phyloP scores from a whole-genome alignment of 2,329 filamentous ascomycete species.

The Fonsecaea erecta region DNA sequence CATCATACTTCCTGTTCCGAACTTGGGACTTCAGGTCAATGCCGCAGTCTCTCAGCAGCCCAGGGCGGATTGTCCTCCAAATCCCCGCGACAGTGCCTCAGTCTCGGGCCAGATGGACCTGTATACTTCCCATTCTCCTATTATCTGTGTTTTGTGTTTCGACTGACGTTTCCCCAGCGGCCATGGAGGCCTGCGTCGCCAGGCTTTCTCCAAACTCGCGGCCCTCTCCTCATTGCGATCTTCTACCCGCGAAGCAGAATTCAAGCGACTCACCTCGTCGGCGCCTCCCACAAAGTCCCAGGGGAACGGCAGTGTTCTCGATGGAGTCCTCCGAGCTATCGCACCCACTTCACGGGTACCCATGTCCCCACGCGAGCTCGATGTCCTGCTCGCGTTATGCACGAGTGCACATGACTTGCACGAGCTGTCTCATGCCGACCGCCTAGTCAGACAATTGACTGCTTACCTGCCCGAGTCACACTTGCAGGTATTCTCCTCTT shows the following conservation, averaged over 20 bases:
- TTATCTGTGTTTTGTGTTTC: background rate
- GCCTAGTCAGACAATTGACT: slow-evolving; percentile 76
- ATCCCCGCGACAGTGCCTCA: slow-evolving; percentile 14
- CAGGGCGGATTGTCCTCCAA: slow-evolving; percentile 5
- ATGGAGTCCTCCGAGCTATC: slow-evolving; percentile 46
- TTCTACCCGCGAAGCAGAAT: slow-evolving; percentile 40
- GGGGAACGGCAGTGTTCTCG: slow-evolving; percentile 41
- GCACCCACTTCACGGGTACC: slow-evolving; percentile 46
- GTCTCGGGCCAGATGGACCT: slow-evolving; percentile 29
- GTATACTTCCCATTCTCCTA: slow-evolving; percentile 13
- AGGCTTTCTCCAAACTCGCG: slow-evolving; percentile 52
- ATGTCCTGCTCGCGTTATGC: slow-evolving; percentile 88
- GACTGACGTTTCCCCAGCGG: slow-evolving; percentile 23
- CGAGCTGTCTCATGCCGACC: slow-evolving; percentile 72
- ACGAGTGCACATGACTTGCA: slow-evolving; percentile 80
- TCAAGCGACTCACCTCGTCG: slow-evolving; percentile 45
- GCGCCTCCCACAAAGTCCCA: slow-evolving; percentile 37
- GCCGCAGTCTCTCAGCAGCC: background rate
- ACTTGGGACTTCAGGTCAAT: background rate
- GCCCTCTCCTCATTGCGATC: slow-evolving; percentile 46
- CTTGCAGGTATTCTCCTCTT: slow-evolving; percentile 74
- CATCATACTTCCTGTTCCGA: slow-evolving; percentile 5
- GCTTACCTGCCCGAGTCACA: slow-evolving; percentile 87
- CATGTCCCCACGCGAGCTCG: slow-evolving; percentile 80
- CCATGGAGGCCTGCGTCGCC: slow-evolving; percentile 43